Conservation (phyloP, 129 eudicot species). For the Cynara cardunculus region DNA sequence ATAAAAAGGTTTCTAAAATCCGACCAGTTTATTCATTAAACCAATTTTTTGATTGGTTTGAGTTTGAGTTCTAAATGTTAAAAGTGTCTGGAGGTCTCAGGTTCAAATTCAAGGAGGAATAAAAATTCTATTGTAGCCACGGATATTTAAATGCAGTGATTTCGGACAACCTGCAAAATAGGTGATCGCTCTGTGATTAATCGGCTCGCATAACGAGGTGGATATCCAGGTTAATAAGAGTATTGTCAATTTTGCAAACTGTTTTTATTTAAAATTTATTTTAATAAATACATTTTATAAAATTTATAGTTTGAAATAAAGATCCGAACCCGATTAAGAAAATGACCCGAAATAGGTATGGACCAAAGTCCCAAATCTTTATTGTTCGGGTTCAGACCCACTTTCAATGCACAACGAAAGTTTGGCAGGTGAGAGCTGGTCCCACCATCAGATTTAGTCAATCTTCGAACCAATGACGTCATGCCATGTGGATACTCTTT, state of each 20-base stretch:
- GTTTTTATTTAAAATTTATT: no score
- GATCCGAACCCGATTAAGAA: constrained; percentile 34
- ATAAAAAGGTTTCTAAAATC: neutral
- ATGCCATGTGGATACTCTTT: constrained; percentile 10
- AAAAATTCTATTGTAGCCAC: no score
- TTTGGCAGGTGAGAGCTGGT: constrained; percentile 30
- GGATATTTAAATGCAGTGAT: no score
- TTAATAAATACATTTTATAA: neutral
- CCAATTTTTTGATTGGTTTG: no score
- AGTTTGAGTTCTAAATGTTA: no score
- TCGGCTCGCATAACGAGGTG: no score
- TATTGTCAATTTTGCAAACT: no score
- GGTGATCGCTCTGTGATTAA: no score
- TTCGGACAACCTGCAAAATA: no score
- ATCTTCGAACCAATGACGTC: neutral
- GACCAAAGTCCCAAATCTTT: constrained; percentile 25
- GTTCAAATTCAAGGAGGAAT: no score
- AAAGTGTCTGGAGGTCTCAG: no score
- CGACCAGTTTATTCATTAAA: neutral
- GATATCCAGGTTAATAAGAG: no score
- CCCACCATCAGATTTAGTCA: constrained; percentile 29
- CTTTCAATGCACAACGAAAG: constrained; percentile 30
- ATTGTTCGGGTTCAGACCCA: constrained; percentile 26
- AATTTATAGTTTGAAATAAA: neutral
- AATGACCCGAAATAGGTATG: constrained; percentile 30